phyloP scores from a whole-genome alignment of 768 basidiomycete genomes.

The Auricularia auricula-judae region DNA sequence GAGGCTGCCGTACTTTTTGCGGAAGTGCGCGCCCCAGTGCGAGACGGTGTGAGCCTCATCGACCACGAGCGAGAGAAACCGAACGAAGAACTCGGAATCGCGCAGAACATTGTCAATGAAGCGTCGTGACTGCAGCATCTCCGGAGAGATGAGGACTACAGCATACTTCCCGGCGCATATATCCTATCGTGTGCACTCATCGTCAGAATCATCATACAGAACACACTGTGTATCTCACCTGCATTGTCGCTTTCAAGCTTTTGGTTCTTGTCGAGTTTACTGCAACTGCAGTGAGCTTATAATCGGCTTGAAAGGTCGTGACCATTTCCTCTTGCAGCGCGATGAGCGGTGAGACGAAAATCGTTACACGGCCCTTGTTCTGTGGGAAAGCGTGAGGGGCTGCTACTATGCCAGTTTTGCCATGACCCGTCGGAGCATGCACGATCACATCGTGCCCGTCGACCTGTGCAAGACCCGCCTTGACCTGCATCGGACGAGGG shows the following conservation, averaged over 20 bases:
- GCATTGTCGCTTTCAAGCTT: constrained; percentile 15
- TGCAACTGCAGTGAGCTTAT: constrained; percentile 19
- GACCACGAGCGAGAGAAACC: constrained; percentile 19
- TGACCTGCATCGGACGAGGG: constrained; percentile 19
- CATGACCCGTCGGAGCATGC: constrained; percentile 26
- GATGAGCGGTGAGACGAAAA: constrained; percentile 29
- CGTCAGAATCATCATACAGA: no score
- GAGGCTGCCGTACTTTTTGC: no score
- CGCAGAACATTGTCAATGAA: constrained; percentile 18
- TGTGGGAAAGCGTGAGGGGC: constrained; percentile 22
- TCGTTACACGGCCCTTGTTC: constrained; percentile 20
- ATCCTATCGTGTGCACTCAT: constrained; percentile 10
- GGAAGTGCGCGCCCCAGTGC: no score
- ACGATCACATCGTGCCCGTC: constrained; percentile 21
- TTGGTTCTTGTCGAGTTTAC: constrained; percentile 23
- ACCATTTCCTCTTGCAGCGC: constrained; percentile 30
- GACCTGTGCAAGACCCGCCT: constrained; percentile 20
- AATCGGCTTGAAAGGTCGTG: constrained; percentile 21
- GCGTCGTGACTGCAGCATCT: constrained; percentile 27
- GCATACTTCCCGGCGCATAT: constrained; percentile 14
- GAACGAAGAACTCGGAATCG: constrained; percentile 8
- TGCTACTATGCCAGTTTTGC: constrained; percentile 29
- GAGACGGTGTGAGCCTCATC: constrained; percentile 9
- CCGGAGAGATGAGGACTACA: constrained; percentile 26
- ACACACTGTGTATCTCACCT: constrained; percentile 9